Evolutionary conservation across 2,329 filamentous ascomycete species (phyloP), one percentile per base, ranked within the genome.

Genomic region (Onygenales sp.): DNA sequence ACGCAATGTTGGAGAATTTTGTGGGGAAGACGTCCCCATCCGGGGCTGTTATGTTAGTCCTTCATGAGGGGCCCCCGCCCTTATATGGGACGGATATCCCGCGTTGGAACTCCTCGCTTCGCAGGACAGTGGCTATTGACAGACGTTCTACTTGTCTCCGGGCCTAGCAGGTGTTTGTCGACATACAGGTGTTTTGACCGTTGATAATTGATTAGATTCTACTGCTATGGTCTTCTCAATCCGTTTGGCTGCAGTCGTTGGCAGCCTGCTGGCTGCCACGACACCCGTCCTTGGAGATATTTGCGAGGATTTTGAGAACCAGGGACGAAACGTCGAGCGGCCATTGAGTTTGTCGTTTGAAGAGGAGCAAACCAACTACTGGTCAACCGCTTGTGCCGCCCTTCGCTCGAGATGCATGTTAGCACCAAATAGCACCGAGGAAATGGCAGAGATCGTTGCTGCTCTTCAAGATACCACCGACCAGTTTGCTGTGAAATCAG

Each of bases 401-500:
- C 43, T 53, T 11, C 51, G 51, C 4, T 76, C 75, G 6, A 68
- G 66, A 51, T 79, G 76, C 56, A 75, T 76, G 51, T 66, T 78
- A 46, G 69, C 71, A 44, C 78, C 78, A 2, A 68, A 68, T 8
- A 78, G 70, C 41, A 68, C 74, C 1, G 64, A 73, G 14, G 77
- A 83, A 60, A 78, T 83, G 41, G 71, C 78, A 0, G 69, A 71
- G 8, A 72, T 80, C n/a, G 70, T 83, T 46, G 72, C 70, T 31
- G 69, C 77, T 36, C 69, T 83, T n/a, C 71, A 69, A 7, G 64
- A 72, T 33, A 72, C 72, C 43, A 68, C 72, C 36, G 76, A 75
- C 53, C 65, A 78, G 6, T 79, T 84, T 47, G 81, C 79, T 21
- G 72, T 82, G 65, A 74, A 78, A 62, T 72, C 74, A 8, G 78